Conservation (phyloP, 2,329 filamentous ascomycete genomes). For the Alternaria atra region DNA sequence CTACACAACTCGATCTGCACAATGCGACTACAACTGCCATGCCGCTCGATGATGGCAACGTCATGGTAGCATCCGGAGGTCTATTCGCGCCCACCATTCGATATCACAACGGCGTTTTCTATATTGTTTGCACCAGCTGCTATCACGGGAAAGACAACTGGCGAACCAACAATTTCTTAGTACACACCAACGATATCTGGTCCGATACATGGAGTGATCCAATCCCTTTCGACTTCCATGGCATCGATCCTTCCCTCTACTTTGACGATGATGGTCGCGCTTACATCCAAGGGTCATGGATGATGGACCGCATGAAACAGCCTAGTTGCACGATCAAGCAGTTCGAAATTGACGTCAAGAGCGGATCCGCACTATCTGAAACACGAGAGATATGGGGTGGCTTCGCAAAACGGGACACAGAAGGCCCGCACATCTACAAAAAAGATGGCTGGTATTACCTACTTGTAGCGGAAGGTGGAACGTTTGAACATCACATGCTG, state of each 20-base stretch:
- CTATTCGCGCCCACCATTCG: constrained; percentile 9
- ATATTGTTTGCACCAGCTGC: constrained; percentile 8
- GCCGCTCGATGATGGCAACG: not conserved
- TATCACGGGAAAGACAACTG: constrained; percentile 15
- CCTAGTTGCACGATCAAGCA: constrained; percentile 9
- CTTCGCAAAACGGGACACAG: constrained; percentile 11
- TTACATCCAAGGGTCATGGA: constrained; percentile 54
- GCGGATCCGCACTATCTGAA: not conserved
- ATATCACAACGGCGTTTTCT: constrained; percentile 16
- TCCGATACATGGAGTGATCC: constrained; percentile 8
- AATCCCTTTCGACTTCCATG: not conserved
- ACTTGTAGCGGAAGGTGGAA: constrained; percentile 36
- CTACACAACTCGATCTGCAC: not conserved
- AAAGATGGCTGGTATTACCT: constrained; percentile 46
- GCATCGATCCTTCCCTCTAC: constrained; percentile 8
- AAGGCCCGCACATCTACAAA: constrained; percentile 45
- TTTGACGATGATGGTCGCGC: constrained; percentile 54
- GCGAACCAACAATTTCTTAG: not conserved
- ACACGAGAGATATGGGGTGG: constrained; percentile 2
- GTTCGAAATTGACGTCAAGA: constrained; percentile 6
- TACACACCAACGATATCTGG: constrained; percentile 9
- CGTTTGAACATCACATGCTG: constrained; percentile 36
- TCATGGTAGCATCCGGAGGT: constrained; percentile 1
- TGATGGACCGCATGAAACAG: not conserved
- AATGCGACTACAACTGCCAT: not conserved